Conservation (phyloP, 495 filamentous ascomycete species). For the Filosporella fistucella region DNA sequence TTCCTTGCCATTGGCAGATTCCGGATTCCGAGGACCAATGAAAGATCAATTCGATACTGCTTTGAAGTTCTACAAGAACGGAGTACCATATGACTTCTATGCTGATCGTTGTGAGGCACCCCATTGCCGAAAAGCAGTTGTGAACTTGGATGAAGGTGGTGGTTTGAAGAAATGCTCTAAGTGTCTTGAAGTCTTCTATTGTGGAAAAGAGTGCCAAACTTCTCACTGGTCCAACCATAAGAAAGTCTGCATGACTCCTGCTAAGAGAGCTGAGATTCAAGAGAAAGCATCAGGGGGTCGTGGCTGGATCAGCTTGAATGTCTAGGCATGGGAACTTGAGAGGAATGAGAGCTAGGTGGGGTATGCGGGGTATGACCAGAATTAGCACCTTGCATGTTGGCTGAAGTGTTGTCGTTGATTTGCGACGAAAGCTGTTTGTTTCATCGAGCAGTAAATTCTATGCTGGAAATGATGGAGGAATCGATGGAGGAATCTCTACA, state of each 20-base stretch:
- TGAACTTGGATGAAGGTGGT: not conserved
- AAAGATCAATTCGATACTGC: conserved; percentile 8
- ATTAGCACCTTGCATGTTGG: too few relatives aligned
- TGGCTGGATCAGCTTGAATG: not conserved
- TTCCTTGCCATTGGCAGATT: not conserved
- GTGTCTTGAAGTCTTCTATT: conserved; percentile 3
- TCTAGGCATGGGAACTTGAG: not conserved
- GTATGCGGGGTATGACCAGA: too few relatives aligned
- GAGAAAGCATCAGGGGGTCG: not conserved
- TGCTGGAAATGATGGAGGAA: too few relatives aligned
- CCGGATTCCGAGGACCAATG: conserved; percentile 1
- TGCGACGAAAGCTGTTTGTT: too few relatives aligned
- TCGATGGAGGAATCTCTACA: too few relatives aligned
- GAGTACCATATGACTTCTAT: conserved; percentile 10
- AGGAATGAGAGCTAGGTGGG: too few relatives aligned
- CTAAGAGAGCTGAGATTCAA: conserved; percentile 1
- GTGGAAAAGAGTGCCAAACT: conserved; percentile 7
- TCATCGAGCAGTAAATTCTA: too few relatives aligned
- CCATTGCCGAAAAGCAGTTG: not conserved
- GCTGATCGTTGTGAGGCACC: not conserved
- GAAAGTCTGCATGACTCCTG: conserved; percentile 9
- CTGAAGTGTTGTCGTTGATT: too few relatives aligned
- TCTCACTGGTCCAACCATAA: conserved; percentile 8
- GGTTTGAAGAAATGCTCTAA: conserved; percentile 9
- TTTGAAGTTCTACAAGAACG: conserved; percentile 9